Evolutionary conservation across 176 grass and related monocot genomes (phyloP), one percentile per base, ranked within the genome.

Genomic region (Otatea glauca): DNA sequence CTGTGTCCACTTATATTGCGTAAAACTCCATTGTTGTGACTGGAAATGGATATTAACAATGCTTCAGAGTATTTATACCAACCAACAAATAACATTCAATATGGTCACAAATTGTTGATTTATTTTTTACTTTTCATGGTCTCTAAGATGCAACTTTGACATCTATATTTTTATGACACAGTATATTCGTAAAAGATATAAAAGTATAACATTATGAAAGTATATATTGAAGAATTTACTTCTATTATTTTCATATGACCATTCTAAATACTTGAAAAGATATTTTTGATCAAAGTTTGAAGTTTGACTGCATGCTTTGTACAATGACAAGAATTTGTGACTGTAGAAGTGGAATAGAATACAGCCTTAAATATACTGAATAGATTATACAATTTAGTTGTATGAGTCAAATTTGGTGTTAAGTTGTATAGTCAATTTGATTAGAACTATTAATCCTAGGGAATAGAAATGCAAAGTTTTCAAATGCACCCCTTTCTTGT

Each of bases 11-110:
- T 47, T 27, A 65, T 65, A 29, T 78, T 74, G 25, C 4, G 8
- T 49, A 62, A 27, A 38, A 39, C 18, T 54, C 29, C 9, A 58
- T 32, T 74, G 3, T 23, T 75, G 18, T 58, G 18, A 74, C 24
- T 67, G 38, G 51, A 53, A 81, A 62, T 42, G 27, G 44, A 88
- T 78, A 83, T 77, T 39, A 45, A 51, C 32, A 51, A 25, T 73
- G 2, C 6, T 7, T 23, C 62, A 17, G 1, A 60, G 70, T 82
- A 58, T 60, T 65, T 47, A 73, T 84, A 72, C 20, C 56, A 66
- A 15, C 70, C 18, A 27, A 66, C 48, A 73, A 20, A 79, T 47
- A 78, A 54, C 45, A 5, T 32, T 42, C 58, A 2, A 75, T 39
- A 61, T 1, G n/a, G 47, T 55, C 60, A 53, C 32, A 35, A 37